Base-by-base conservation (phyloP, 768 basidiomycete species). In the Tephrocybe sp. region DNA sequence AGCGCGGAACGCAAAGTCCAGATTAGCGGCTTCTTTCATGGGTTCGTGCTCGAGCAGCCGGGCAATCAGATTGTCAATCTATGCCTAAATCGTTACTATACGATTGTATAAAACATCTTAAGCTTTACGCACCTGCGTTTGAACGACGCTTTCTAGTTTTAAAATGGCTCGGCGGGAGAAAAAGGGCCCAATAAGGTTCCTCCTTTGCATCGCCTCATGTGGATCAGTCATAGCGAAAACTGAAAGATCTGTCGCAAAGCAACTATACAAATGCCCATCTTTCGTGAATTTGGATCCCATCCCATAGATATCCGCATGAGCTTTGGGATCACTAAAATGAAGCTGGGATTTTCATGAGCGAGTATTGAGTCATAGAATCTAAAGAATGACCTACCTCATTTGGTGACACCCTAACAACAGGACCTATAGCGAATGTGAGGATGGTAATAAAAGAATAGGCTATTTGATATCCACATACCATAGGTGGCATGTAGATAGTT, bases 151-250 rank as follows among this genome's bases (percentile, higher is more conserved):
- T 53, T 75, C 71, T 22, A 71, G 64, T 22, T 64, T 60, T 16
- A 73, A 59, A 42, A 73, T 69, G 9, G 70, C 67, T n/a, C 62
- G 60, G 40, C 72, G 64, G 19, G 71, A 71, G 47, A 74, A 75
- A 50, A 73, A 66, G 11, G 70, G 69, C 3, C 67, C 64, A 16
- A 74, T 68, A 33, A 67, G 53, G 36, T 68, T 68, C 36, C 69
- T 57, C 38, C 68, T 55, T 43, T 65, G 63, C 39, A 58, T 68
- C 10, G 65, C 70, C 49, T 70, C 64, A 44, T 66, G 61, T 37
- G 62, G 62, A 45, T 71, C 65, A 25, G 61, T 59, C 58, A 66
- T 59, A 5, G 67, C 64, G 43, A 73, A 69, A 4, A 70, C 70
- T 18, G 71, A 71, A 4, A 58, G 53, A 48, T 70, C 66, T 9